Conservation (phyloP, 768 basidiomycete species). For the Russula lepida region DNA sequence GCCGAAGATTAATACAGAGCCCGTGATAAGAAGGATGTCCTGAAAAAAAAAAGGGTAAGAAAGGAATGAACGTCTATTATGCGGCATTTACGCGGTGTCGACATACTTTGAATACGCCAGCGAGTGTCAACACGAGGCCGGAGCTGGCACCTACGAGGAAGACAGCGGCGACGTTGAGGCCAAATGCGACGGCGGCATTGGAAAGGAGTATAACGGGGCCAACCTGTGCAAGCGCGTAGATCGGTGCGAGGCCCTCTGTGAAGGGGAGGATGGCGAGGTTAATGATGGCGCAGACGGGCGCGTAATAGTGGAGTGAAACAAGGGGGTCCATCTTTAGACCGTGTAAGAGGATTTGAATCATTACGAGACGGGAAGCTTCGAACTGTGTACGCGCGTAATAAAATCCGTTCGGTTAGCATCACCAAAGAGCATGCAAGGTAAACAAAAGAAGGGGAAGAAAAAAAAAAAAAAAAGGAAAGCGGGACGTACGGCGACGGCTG, state of each 20-base stretch:
- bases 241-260: conserved; percentile 85
- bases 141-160: conserved; percentile 87
- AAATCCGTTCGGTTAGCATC: not conserved
- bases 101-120: conserved; percentile 84
- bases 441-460: not conserved
- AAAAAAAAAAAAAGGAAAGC: not conserved
- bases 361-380: conserved; percentile 88
- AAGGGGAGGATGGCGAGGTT: conserved; percentile 83
- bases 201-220: conserved; percentile 58
- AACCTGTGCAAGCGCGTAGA: conserved; percentile 52
- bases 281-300: conserved; percentile 88
- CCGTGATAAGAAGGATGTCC: conserved; percentile 92
- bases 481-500: conserved; percentile 71
- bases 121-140: conserved; percentile 83
- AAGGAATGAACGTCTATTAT: not conserved
- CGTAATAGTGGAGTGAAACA: conserved; percentile 92
- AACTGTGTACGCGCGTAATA: conserved; percentile 41
- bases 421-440: not conserved
- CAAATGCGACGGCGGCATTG: conserved; percentile 84
- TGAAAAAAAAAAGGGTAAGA: conserved; percentile 25
- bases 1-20: conserved; percentile 82
- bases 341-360: conserved; percentile 92
- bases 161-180: conserved; percentile 87
- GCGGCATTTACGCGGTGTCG: not conserved
- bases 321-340: conserved; percentile 98